These are phyloP conservation scores for Micractinium sp. DNA, from an alignment of 139 green algal genomes.

Conservation along the genomic window DNA sequence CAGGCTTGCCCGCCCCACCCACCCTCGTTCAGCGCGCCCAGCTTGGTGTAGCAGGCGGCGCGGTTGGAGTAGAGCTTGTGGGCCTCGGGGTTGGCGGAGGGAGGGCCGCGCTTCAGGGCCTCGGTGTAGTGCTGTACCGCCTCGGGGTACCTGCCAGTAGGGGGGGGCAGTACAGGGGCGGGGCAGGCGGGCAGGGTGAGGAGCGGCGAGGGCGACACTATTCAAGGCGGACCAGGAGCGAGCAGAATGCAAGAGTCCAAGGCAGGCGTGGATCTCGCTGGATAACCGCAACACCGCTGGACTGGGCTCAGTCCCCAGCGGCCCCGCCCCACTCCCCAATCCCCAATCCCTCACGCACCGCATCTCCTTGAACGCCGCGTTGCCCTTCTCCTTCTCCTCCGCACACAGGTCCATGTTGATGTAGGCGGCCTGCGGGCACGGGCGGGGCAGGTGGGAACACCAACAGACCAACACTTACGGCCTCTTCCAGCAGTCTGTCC, in stretches of 20 bases:
- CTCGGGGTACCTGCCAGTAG: constrained; percentile 77
- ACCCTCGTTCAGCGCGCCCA: constrained; percentile 92
- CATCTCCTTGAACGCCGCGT: constrained; percentile 92
- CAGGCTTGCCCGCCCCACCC: not conserved
- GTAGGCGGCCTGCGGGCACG: constrained; percentile 87
- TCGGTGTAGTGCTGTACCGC: constrained; percentile 96
- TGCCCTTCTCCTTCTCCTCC: constrained; percentile 91
- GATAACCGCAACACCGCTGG: not conserved
- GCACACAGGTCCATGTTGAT: constrained; percentile 82
- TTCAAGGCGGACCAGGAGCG: too few species aligned
- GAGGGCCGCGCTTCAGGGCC: constrained; percentile 89
- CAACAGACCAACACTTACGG: not conserved
- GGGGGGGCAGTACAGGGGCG: not conserved
- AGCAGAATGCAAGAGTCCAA: too few species aligned
- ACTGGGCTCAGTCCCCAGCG: too few species aligned
- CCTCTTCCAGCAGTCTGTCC: too few species aligned
- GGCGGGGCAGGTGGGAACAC: too few species aligned
- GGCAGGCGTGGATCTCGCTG: too few species aligned
- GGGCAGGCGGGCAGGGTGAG: too few species aligned
- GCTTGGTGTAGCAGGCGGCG: constrained; percentile 99
- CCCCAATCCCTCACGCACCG: constrained; percentile 7
- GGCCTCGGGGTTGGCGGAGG: constrained; percentile 86
- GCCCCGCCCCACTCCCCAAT: too few species aligned
- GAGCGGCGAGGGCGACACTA: too few species aligned
- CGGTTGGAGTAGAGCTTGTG: constrained; percentile 98